A percentile compares a stretch with the other conserved stretches of the same genome.
These are phyloP conservation scores for Psilocybe cubensis DNA, from an alignment of 768 basidiomycete species.

Conservation along the genomic window DNA sequence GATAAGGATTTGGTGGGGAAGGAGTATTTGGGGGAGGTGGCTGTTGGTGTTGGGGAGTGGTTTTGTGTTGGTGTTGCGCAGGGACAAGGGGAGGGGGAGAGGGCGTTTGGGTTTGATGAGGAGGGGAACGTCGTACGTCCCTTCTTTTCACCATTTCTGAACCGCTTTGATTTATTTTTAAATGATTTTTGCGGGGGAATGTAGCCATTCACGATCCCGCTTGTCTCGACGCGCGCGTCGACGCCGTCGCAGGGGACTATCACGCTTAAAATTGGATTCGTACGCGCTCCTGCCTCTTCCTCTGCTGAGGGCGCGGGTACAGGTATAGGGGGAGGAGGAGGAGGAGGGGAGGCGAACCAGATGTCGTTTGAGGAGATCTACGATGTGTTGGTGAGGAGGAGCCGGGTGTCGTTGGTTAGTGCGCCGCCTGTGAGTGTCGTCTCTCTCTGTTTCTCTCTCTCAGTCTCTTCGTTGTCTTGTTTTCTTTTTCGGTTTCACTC, in stretches of 20 bases:
- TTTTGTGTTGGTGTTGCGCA: conserved; percentile 41
- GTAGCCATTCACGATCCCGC: conserved; percentile 39
- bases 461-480: no score
- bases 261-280: conserved; percentile 51
- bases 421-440: conserved; percentile 69
- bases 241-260: conserved; percentile 44
- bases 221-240: conserved; percentile 45
- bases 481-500: background rate
- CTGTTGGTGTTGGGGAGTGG: conserved; percentile 80
- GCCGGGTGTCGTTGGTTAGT: conserved; percentile 63
- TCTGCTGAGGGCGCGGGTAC: no score
- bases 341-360: no score
- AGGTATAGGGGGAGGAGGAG: no score
- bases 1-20: conserved; percentile 88
- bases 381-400: conserved; percentile 56
- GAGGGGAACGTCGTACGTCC: conserved; percentile 74
- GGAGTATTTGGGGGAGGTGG: conserved; percentile 92
- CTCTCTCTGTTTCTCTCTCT: conserved; percentile 7
- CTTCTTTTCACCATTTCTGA: background rate
- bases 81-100: conserved; percentile 31
- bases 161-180: background rate
- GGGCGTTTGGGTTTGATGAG: conserved; percentile 56
- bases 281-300: no score
- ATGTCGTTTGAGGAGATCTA: conserved; percentile 61
- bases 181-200: background rate